Conservation (phyloP, 2,329 filamentous ascomycete species). For the Ambrosiella beaveri region DNA sequence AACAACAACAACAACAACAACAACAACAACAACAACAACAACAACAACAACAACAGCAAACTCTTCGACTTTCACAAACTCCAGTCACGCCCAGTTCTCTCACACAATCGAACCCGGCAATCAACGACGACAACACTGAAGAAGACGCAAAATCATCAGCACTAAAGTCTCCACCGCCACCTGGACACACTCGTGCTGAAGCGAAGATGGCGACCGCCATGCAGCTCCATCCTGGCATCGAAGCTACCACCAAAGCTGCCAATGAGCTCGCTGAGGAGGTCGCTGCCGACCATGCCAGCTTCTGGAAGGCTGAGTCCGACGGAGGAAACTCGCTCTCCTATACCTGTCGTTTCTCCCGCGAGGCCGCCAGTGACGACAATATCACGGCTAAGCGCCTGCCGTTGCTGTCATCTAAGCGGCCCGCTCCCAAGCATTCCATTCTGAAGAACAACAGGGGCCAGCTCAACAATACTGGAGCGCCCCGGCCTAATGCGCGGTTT, state of each 20-base stretch:
- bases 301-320: background rate
- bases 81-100: background rate
- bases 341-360: background rate
- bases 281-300: background rate
- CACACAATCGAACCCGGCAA: background rate
- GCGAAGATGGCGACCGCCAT: background rate
- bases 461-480: constrained; percentile 30
- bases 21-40: too few species aligned
- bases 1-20: too few species aligned
- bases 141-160: background rate
- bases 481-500: constrained; percentile 44
- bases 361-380: constrained; percentile 3
- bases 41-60: too few species aligned
- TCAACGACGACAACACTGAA: background rate
- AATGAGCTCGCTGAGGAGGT: background rate
- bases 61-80: too few species aligned
- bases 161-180: background rate
- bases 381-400: background rate
- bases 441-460: constrained; percentile 35
- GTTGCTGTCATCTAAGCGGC: constrained; percentile 28
- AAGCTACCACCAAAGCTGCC: background rate
- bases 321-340: background rate
- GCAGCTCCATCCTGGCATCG: background rate
- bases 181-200: background rate
- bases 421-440: constrained; percentile 31